A percentile compares a stretch with the other conserved stretches of the same genome.
Evolutionary conservation across 2,329 filamentous ascomycete genomes (phyloP).

Genomic region (Botrytis fabae): DNA sequence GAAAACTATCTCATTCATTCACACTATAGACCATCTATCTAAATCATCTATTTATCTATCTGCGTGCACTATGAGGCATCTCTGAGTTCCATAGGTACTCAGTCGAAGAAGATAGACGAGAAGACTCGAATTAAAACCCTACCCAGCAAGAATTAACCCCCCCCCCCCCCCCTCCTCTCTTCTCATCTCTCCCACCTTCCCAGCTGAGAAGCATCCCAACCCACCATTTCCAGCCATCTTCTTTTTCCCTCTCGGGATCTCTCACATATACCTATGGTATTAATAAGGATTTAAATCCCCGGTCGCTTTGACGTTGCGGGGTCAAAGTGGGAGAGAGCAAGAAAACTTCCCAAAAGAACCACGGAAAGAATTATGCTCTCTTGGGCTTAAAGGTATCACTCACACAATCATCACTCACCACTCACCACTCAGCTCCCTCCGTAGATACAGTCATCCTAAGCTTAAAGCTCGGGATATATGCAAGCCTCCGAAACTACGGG

Average conservation of each 20-base stretch:
- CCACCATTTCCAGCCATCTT: constrained; percentile 18
- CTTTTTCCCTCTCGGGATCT: background rate
- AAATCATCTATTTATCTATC: background rate
- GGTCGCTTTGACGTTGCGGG: constrained; percentile 4
- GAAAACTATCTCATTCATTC: background rate
- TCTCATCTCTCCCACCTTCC: background rate
- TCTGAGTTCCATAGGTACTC: background rate
- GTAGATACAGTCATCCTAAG: background rate
- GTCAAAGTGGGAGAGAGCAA: background rate
- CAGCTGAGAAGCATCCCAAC: background rate
- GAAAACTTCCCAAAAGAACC: background rate
- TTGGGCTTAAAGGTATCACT: background rate
- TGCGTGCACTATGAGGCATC: background rate
- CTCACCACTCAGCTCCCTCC: background rate
- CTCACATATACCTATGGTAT: background rate
- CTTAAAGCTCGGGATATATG: background rate
- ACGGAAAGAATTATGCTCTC: background rate
- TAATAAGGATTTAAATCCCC: background rate
- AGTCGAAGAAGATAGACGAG: background rate
- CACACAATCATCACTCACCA: background rate
- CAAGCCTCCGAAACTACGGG: constrained; percentile 8
- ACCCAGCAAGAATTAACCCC: background rate
- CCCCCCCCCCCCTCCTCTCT: too few species aligned
- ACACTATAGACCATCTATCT: too few species aligned
- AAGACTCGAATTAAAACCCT: background rate